Evolutionary conservation across 1,139 yeast genomes (phyloP).

Genomic region (Blastobotrys elegans): DNA sequence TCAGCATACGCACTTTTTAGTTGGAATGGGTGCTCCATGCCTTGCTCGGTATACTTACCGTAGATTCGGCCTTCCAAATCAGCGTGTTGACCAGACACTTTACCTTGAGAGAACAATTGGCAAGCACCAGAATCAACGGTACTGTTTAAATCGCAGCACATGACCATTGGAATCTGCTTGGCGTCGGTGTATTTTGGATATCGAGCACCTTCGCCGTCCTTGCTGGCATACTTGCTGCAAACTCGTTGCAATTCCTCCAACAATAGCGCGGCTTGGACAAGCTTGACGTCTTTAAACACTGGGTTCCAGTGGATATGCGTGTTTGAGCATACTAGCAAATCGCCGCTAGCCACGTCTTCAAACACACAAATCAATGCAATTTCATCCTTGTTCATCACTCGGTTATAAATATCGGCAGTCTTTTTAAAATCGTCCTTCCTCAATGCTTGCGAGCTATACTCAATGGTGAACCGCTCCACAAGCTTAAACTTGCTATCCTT

Average conservation of each 20-base stretch:
- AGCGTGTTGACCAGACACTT: slow-evolving; percentile 56
- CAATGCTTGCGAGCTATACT: slow-evolving; percentile 75
- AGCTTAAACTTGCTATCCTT: slow-evolving; percentile 64
- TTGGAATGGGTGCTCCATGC: slow-evolving; percentile 75
- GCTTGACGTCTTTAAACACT: slow-evolving; percentile 89
- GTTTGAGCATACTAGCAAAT: slow-evolving; percentile 68
- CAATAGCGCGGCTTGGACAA: slow-evolving; percentile 89
- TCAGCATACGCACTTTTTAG: slow-evolving; percentile 80
- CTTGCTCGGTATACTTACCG: slow-evolving; percentile 87
- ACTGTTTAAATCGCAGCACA: slow-evolving; percentile 97
- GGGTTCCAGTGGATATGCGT: slow-evolving; percentile 99
- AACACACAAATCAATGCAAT: slow-evolving; percentile 78
- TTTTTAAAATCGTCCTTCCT: slow-evolving; percentile 84
- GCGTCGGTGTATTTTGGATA: slow-evolving; percentile 44
- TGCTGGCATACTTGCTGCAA: slow-evolving; percentile 47
- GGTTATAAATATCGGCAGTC: slow-evolving; percentile 89
- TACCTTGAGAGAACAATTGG: slow-evolving; percentile 77
- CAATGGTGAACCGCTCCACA: slow-evolving; percentile 67
- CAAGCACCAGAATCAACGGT: slow-evolving; percentile 85
- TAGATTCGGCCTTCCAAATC: slow-evolving; percentile 86
- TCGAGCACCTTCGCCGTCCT: slow-evolving; percentile 30
- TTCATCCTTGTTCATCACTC: slow-evolving; percentile 95
- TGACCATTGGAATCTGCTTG: slow-evolving; percentile 65
- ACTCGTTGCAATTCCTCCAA: slow-evolving; percentile 77
- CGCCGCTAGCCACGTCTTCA: slow-evolving; percentile 60